Evolutionary conservation across 75 land plant genomes (phyloP), one percentile per base, ranked within the genome.

Genomic region (Pinus albicaulis): DNA sequence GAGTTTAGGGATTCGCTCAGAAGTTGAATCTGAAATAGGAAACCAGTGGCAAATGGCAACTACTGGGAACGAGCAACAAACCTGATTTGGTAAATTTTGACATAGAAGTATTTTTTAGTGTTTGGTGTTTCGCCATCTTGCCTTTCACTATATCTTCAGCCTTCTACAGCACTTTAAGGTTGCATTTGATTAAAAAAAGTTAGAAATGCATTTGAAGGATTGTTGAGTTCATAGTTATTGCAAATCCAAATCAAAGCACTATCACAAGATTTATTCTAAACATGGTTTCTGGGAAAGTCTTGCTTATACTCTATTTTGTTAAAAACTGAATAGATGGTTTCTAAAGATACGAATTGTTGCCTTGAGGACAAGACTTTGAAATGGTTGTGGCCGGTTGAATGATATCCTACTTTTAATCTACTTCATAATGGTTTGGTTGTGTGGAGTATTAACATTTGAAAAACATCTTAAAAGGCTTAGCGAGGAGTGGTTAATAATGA

Each of bases 141-240:
- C 44, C 44, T 34, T 24, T 62, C 15, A 26, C 26, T 31, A 26
- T 25, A 3, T 26, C 12, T 14, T 26, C 31, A 62, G 26, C 64
- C 64, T 62, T 62, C 12, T 65, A 38, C 69, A 65, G 69, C 19
- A 65, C n/a, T 65, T 65, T 36, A 65, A 38, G 70, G 19, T 65
- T 36, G 8, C 44, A 17, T 34, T 36, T 65, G 48, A 17, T 65
- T 7, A 22, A 4, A 23, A 38, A 8, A 62, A 31, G 64, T 62
- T 34, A 31, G 6, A 34, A 65, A 65, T 65, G 69, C 19, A 16
- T 16, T 65, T 31, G 19, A 65, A 65, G 34, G 3, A 17, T 65
- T 16, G 34, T 65, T 31, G 31, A 65, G 31, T 65, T 16, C n/a
- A 65, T 65, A 34, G 3, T 12, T 62, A 25, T 62, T 24, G 28